phyloP scores from a whole-genome alignment of 2,329 filamentous ascomycete genomes.

The Aspergillus costaricaensis region DNA sequence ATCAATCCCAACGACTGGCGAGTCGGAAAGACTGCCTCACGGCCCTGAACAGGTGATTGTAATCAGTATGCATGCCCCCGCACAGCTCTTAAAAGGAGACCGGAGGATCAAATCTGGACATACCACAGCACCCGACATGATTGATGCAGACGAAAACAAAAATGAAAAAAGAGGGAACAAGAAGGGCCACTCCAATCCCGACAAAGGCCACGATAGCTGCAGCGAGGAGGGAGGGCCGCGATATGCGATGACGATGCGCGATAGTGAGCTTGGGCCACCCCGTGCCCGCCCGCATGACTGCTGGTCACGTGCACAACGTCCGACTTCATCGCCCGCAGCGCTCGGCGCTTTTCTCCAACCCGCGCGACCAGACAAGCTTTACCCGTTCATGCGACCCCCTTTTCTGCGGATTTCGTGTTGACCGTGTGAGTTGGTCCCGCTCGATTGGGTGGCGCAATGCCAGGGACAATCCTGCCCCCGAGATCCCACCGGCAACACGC shows the following conservation, averaged over 20 bases:
- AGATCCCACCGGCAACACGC: slow-evolving; percentile 47
- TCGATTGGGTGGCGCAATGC: slow-evolving; percentile 50
- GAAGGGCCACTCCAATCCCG: not conserved
- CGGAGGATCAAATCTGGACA: not conserved
- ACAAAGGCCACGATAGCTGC: slow-evolving; percentile 20
- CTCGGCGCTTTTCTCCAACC: slow-evolving; percentile 20
- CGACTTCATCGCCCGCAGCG: slow-evolving; percentile 31
- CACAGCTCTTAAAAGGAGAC: no score
- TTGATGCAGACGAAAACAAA: slow-evolving; percentile 9
- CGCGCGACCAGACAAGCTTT: slow-evolving; percentile 30
- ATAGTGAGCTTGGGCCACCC: slow-evolving; percentile 24
- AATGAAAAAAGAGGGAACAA: slow-evolving; percentile 6
- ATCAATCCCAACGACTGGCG: slow-evolving; percentile 95
- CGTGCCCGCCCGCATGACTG: slow-evolving; percentile 20
- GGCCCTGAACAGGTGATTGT: slow-evolving; percentile 61
- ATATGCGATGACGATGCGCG: slow-evolving; percentile 23
- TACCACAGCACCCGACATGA: slow-evolving; percentile 41
- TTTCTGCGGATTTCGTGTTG: slow-evolving; percentile 29
- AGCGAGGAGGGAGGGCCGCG: slow-evolving; percentile 20
- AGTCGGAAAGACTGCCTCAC: slow-evolving; percentile 96
- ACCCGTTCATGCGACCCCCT: slow-evolving; percentile 28
- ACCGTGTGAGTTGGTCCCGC: slow-evolving; percentile 38
- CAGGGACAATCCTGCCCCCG: slow-evolving; percentile 52
- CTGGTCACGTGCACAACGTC: slow-evolving; percentile 28
- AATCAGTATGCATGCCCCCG: slow-evolving; percentile 11